Conservation (phyloP, 352 stramenopile species). For the Phytophthora tentaculata region DNA sequence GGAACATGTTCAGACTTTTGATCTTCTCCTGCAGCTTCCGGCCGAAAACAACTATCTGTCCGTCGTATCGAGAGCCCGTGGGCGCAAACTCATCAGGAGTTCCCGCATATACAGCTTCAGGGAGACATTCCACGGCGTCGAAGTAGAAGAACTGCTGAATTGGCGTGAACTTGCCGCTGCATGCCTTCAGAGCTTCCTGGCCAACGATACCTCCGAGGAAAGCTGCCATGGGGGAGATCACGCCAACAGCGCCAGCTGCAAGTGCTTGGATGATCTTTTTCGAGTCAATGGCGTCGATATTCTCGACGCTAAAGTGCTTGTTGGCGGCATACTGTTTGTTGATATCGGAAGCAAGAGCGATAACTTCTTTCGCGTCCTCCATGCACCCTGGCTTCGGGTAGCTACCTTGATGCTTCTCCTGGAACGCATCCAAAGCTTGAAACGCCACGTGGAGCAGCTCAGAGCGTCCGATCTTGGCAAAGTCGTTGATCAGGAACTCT, state of each 20-base stretch:
- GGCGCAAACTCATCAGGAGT: constrained; percentile 64
- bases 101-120: constrained; percentile 73
- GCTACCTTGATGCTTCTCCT: constrained; percentile 65
- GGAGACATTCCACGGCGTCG: constrained; percentile 97
- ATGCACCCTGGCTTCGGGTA: constrained; percentile 91
- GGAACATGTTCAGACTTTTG: constrained; percentile 93
- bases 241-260: constrained; percentile 85
- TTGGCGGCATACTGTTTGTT: constrained; percentile 80
- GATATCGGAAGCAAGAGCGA: constrained; percentile 70
- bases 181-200: constrained; percentile 98
- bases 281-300: constrained; percentile 66
- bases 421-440: constrained; percentile 89
- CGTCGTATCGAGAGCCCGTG: constrained; percentile 91
- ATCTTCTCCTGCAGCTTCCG: constrained; percentile 82
- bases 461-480: constrained; percentile 96
- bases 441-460: constrained; percentile 92
- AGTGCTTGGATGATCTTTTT: constrained; percentile 84
- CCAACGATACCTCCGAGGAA: constrained; percentile 97
- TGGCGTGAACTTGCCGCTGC: constrained; percentile 98
- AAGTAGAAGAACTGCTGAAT: constrained; percentile 99
- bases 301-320: constrained; percentile 66
- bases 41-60: constrained; percentile 93
- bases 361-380: constrained; percentile 88
- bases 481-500: constrained; percentile 98
- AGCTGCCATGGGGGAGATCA: constrained; percentile 97